Evolutionary conservation across 2,329 filamentous ascomycete species (phyloP), one percentile per base, ranked within the genome.

Genomic region (Diaporthe caulivora): DNA sequence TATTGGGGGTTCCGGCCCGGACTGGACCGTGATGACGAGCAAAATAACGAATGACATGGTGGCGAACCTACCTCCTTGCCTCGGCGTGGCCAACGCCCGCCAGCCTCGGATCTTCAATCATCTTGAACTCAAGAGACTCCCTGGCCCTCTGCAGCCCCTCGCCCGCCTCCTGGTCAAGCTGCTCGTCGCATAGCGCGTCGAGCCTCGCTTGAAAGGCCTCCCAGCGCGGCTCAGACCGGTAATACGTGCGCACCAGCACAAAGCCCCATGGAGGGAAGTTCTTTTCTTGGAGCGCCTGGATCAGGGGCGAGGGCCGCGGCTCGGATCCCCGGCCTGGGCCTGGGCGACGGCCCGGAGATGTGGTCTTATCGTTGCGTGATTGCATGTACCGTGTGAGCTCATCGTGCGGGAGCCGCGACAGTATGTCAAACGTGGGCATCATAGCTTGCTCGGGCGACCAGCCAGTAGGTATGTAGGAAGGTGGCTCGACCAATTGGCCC

Each of bases 71-170:
- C 53, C 26, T 55, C 26, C 53, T 55, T 55, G 53, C 53, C 53
- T 55, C 53, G 53, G 53, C 24, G 53, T 55, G 53, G 24, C 26
- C 26, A 34, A 55, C 53, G 53, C 53, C 53, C 26, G 53, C 26
- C 53, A 55, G 53, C 53, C 53, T 55, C 26, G 26, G 53, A 34
- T 55, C 53, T 11, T 55, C 53, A 55, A 55, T 55, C 24, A 55
- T 55, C 26, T 55, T 34, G 53, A 55, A 55, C 53, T 55, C 53
- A 18, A 55, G 53, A 55, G 53, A 34, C 53, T 55, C 53, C 53
- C 53, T 55, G 53, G 26, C 53, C 53, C 26, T 55, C 53, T 55
- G 24, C 53, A 55, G 13, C 15, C 53, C 53, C 3, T 55, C 53
- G 6, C 53, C 53, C 53, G 15, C 26, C 53, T 55, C 53, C 53